A percentile compares a stretch with the other conserved stretches of the same genome.
phyloP scores from a whole-genome alignment of 768 basidiomycete genomes.

The Phaffia australis region DNA sequence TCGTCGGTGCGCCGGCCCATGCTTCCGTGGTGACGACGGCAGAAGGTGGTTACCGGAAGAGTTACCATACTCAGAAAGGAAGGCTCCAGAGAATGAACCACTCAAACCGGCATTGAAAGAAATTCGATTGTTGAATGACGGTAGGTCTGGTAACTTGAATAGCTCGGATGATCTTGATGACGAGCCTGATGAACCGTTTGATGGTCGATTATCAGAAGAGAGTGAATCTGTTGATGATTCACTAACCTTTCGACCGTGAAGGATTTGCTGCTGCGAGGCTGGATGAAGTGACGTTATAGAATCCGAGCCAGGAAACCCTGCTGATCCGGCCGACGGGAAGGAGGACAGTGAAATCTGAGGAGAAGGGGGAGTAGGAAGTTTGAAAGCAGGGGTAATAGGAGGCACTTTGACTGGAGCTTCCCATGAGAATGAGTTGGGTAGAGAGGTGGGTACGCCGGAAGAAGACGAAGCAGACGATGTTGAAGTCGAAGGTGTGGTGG shows the following conservation, averaged over 20 bases:
- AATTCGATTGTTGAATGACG: too few relatives aligned
- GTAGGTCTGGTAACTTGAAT: too few relatives aligned
- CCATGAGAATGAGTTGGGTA: neutral
- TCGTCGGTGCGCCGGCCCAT: too few relatives aligned
- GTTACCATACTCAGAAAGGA: too few relatives aligned
- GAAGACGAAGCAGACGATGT: neutral
- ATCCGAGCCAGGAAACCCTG: neutral
- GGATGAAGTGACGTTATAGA: constrained; percentile 1
- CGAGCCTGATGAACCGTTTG: too few relatives aligned
- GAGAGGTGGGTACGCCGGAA: neutral
- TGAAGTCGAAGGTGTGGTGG: neutral
- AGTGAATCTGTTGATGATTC: constrained; percentile 13
- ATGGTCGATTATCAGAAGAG: neutral
- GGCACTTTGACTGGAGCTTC: too few relatives aligned
- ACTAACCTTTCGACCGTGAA: neutral
- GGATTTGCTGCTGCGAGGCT: neutral
- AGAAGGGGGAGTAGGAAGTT: neutral
- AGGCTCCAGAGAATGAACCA: too few relatives aligned
- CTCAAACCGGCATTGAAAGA: too few relatives aligned
- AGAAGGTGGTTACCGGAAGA: too few relatives aligned
- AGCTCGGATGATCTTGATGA: too few relatives aligned
- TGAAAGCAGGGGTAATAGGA: neutral
- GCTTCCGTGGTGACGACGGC: too few relatives aligned
- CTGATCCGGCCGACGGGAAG: constrained; percentile 1
- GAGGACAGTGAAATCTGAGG: constrained; percentile 4